Base-by-base conservation (phyloP, 208 protist genomes). In the Kentomonas sorsogonicus region DNA sequence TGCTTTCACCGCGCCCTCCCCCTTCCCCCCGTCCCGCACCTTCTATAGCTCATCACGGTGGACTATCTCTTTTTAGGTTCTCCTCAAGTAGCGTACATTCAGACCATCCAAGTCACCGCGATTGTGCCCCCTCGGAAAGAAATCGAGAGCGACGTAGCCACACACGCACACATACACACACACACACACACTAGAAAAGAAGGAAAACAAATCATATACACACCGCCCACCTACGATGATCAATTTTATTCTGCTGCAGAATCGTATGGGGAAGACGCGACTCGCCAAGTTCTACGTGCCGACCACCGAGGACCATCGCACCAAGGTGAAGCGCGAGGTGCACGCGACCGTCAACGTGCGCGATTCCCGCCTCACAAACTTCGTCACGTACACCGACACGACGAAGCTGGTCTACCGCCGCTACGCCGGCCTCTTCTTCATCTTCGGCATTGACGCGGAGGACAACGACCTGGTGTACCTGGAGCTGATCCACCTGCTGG, bases 371-470 rank as follows among this genome's bases (percentile, higher is more conserved):
- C 78, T 95, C 29, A 97, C 97, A 3, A 99, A 99, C 71, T 99
- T 99, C 71, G 91, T 99, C 25, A 90, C 98, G 46, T 95, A 90
- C 65, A n/a, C n/a, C n/a, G 60, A 72, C 31, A 87, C 91, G 45
- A 89, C 95, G 59, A 98, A 98, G 67, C 72, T 99, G 13, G 87
- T 99, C 23, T 99, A 99, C 76, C 75, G 98, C 39, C 89, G 98
- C 52, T 99, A 99, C 60, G 97, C 98, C 2, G 98, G 98, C n/a
- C 81, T 99, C n/a, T 99, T 97, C 76, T 99, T 99, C 66, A 97
- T 83, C 44, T 82, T 99, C n/a, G 98, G 96, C 53, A 89, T 99
- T 29, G 98, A 99, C 57, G 40, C 88, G 22, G 86, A 79, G 36
- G 99, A 99, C 74, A 99, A 99, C 72, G 98, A 99, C 45, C 73